Evolutionary conservation across 2,329 filamentous ascomycete genomes (phyloP).

Genomic region (Trichoderma lentiforme): DNA sequence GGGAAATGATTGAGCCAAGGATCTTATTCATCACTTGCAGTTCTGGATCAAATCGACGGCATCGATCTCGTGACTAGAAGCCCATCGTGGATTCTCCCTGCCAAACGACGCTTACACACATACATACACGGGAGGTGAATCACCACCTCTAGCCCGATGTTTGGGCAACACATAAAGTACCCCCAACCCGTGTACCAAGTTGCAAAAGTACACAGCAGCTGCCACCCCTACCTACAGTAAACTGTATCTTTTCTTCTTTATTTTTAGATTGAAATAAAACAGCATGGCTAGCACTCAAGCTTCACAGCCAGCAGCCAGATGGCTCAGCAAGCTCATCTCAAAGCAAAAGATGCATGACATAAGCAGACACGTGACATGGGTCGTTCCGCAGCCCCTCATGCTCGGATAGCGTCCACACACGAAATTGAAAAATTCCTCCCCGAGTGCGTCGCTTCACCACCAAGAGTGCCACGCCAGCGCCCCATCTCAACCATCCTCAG

Average conservation of each 20-base stretch:
- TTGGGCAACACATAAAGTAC: background rate
- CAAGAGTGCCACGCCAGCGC: slow-evolving; percentile 39
- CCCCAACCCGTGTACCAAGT: background rate
- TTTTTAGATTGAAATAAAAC: background rate
- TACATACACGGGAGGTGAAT: background rate
- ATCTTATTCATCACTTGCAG: background rate
- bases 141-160: background rate
- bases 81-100: background rate
- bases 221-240: background rate
- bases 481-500: slow-evolving; percentile 34
- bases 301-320: background rate
- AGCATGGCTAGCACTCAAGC: background rate
- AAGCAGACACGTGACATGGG: slow-evolving; percentile 32
- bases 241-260: background rate
- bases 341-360: slow-evolving; percentile 23
- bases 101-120: background rate
- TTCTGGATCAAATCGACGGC: background rate
- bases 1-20: background rate
- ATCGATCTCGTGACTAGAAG: background rate
- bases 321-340: background rate
- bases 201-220: background rate
- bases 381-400: slow-evolving; percentile 38
- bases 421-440: slow-evolving; percentile 43
- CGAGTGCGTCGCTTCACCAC: slow-evolving; percentile 36
- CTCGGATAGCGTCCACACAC: slow-evolving; percentile 45